Base-by-base conservation (phyloP, 257 asterid genomes). In the Haberlea rhodopensis region DNA sequence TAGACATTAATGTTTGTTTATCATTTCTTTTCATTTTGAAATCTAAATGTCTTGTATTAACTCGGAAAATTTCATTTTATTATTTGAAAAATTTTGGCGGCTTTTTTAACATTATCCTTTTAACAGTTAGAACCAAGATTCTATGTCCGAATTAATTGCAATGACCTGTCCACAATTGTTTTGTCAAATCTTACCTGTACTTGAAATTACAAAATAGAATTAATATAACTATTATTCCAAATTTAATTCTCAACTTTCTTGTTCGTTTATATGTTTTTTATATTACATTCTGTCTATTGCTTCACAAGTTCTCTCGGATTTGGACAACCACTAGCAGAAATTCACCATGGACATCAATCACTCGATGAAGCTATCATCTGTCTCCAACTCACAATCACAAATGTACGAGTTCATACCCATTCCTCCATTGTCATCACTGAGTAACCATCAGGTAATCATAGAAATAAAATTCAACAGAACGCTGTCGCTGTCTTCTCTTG, bases 361-460 rank as follows among this genome's bases (percentile, higher is more conserved):
- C 20, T 26, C 53, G 15, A 20, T 19, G 32, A 51, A 62, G 19
- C 54, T 51, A 19, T 65, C 74, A 21, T 59, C 61, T 11, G 29
- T 63, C 5, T 66, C 68, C 4, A 32, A 7, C 13, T 53, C 55
- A 8, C 60, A 64, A 52, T 9, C 60, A 15, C 68, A 73, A 32
- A 60, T 53, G 58, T 13, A 37, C 46, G 46, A 37, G 46, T 71
- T 72, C 67, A 56, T 74, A 71, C 67, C 70, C 5, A 66, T 52
- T 59, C 32, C 67, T n/a, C n/a, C n/a, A n/a, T n/a, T 55, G 26
- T 6, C 29, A 2, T 13, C 40, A n/a, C n/a, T n/a, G n/a, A n/a
- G n/a, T 20, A 24, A 31, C 63, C 62, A 51, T 32, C 72, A 60
- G 80, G 84, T 78, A n/a, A n/a, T n/a, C n/a, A n/a, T n/a, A n/a